phyloP scores from a whole-genome alignment of 257 asterid genomes.

The Oldenlandia corymbosa region DNA sequence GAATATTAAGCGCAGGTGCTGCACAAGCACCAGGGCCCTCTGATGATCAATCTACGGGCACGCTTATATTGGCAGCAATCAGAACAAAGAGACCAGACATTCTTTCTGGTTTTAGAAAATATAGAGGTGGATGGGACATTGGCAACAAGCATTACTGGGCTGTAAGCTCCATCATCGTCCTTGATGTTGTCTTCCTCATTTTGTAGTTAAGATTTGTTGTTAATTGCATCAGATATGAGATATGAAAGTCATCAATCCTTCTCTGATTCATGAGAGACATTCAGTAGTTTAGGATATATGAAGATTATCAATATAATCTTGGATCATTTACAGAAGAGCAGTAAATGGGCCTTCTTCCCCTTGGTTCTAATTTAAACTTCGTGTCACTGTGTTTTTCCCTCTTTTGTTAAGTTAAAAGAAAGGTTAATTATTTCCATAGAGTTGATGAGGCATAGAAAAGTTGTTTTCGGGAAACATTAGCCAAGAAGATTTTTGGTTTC shows the following conservation, averaged over 20 bases:
- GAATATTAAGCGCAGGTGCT: conserved; percentile 36
- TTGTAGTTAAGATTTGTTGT: not conserved
- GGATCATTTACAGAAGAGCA: not conserved
- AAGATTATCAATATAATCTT: not conserved
- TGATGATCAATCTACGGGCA: conserved; percentile 29
- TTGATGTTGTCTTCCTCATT: not conserved
- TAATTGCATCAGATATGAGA: not conserved
- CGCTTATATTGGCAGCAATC: conserved; percentile 72
- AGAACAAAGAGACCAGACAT: conserved; percentile 85
- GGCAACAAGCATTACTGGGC: conserved; percentile 91
- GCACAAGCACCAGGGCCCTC: conserved; percentile 72
- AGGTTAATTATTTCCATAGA: too few species aligned
- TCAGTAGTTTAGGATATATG: not conserved
- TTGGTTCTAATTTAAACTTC: not conserved
- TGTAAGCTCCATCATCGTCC: conserved; percentile 38
- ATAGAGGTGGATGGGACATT: conserved; percentile 98
- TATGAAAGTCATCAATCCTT: not conserved
- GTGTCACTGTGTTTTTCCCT: not conserved
- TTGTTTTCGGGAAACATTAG: not conserved
- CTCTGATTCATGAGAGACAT: not conserved
- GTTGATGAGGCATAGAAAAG: not conserved
- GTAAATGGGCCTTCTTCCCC: not conserved
- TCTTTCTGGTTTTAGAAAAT: conserved; percentile 59
- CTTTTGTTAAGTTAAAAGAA: not conserved
- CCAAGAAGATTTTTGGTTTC: not conserved